These are phyloP conservation scores for Herpetospermum pedunculosum DNA, from an alignment of 306 rosid genomes.

Conservation along the genomic window DNA sequence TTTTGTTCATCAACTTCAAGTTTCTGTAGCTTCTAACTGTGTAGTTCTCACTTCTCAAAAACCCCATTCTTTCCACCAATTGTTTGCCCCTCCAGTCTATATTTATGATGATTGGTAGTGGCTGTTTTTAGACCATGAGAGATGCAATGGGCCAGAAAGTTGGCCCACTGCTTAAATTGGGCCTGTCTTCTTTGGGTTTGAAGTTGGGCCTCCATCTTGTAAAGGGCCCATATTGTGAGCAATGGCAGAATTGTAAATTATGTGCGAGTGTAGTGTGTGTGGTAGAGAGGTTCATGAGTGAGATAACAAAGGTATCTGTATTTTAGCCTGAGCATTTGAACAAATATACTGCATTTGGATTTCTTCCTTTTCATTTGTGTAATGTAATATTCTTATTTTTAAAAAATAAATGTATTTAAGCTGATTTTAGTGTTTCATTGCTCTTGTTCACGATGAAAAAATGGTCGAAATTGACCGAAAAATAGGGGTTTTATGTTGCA, in stretches of 20 bases:
- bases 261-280: background rate
- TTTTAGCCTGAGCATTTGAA: background rate
- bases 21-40: conserved; percentile 25
- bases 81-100: conserved; percentile 26
- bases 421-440: background rate
- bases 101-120: conserved; percentile 25
- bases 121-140: background rate
- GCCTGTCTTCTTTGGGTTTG: background rate
- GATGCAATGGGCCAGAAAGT: background rate
- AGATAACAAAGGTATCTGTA: background rate
- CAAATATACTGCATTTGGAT: background rate
- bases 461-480: too few species aligned
- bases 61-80: conserved; percentile 23
- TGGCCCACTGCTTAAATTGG: background rate
- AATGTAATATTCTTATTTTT: background rate
- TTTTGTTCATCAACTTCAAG: background rate
- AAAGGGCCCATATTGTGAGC: background rate
- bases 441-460: too few species aligned
- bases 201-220: background rate
- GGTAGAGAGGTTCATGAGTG: background rate
- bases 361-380: background rate
- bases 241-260: background rate
- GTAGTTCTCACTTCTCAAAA: conserved; percentile 15
- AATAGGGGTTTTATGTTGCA: too few species aligned
- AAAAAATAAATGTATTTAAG: background rate